Percentiles rank a stretch among this genome's conserved stretches.
Evolutionary conservation across 164 flowering plant genomes (phyloP).

Genomic region (Magnolia kwangsiensis): DNA sequence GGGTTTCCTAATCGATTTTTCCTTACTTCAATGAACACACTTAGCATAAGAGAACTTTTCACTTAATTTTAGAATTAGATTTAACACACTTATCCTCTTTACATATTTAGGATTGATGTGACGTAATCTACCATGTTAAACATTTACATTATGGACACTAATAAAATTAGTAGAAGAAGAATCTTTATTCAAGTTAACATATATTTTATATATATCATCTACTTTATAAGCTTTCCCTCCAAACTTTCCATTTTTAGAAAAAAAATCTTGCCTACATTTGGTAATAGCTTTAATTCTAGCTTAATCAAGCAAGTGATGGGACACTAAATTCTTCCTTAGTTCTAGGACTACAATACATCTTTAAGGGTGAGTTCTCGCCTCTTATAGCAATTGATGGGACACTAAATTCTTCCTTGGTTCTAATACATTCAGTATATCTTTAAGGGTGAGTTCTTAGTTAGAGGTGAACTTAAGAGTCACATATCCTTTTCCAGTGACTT

Average conservation of each 20-base stretch:
- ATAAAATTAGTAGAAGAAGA: not conserved
- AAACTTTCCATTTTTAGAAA: constrained; percentile 10
- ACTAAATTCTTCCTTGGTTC: constrained; percentile 12
- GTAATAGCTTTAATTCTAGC: not conserved
- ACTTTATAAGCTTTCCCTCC: constrained; percentile 14
- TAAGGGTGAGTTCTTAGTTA: too few relatives aligned
- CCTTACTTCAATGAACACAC: constrained; percentile 9
- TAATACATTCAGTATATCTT: not conserved
- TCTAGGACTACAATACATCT: not conserved
- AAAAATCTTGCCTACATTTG: not conserved
- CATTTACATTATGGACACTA: not conserved
- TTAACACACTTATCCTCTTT: too few relatives aligned
- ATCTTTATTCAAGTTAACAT: constrained; percentile 2
- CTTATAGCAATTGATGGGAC: not conserved
- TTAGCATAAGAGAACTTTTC: too few relatives aligned
- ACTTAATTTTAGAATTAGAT: not conserved
- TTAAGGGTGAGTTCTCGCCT: not conserved
- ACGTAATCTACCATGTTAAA: constrained; percentile 18
- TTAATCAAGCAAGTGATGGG: too few relatives aligned
- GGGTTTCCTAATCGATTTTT: constrained; percentile 8
- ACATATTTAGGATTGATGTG: constrained; percentile 1
- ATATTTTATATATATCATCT: not conserved
- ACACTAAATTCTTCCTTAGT: too few relatives aligned
- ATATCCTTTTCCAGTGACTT: too few relatives aligned
- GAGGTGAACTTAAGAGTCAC: too few relatives aligned